Evolutionary conservation across 306 rosid species (phyloP), one percentile per base, ranked within the genome.

Genomic region (Mimosa bimucronata): DNA sequence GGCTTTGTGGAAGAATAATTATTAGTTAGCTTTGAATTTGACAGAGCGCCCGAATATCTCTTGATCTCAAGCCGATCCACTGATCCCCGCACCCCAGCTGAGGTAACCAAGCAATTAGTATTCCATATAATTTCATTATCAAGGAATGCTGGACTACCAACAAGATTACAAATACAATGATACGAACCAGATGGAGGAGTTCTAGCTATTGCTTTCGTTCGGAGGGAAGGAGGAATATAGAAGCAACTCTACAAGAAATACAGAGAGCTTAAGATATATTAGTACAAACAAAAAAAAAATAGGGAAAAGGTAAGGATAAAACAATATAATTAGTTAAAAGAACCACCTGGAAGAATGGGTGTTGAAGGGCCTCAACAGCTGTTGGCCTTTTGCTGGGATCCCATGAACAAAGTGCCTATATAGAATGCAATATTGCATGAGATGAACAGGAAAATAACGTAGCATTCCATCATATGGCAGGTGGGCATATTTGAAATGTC

Each of bases 381-480:
- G 98, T 78, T 68, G 99, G 99, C 88, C 99, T 96, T 87, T 87
- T 93, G 82, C 86, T 82, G 14, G 99, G 98, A 86, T 96, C 99
- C 99, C 99, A 96, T 5, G 97, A 91, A 84, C 98, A 93, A 78
- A 96, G 99, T 34, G 94, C 87, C 99, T 96, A 61, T 57, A 90
- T 55, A 4, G 6, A 64, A 29, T 14, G 13, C 23, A 64, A 61
- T 61, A 25, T 19, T 64, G 29, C n/a, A 75, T 11, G 67, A 23
- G 64, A 19, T 76, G 34, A 26, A 48, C 61, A 53, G 61, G 29
- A 73, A 70, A 71, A 77, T 40, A 0, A 42, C 8, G 41, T 42
- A 23, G 23, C 29, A 29, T 29, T 48, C 46, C 29, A 45, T 53
- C 53, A 50, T 58, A 40, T 78, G 30, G 72, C 9, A 72, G 57